phyloP scores from a whole-genome alignment of 306 rosid species.

The Astragalus membranaceus region DNA sequence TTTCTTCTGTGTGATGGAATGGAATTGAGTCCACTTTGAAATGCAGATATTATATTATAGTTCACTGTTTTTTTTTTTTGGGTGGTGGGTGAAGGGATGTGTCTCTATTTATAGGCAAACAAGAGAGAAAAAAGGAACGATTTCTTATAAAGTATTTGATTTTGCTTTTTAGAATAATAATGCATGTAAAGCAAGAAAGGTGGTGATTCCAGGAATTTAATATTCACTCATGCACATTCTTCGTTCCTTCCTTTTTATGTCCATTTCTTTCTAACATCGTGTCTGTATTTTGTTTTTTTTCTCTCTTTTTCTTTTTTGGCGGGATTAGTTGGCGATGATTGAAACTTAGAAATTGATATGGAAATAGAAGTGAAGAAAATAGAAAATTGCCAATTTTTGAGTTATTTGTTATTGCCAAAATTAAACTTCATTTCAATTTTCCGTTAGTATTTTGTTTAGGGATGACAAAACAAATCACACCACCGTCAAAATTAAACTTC shows the following conservation, averaged over 20 bases:
- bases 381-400: no score
- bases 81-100: neutral
- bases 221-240: neutral
- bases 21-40: neutral
- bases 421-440: no score
- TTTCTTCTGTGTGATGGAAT: neutral
- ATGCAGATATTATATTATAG: neutral
- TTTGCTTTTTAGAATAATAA: neutral
- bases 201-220: neutral
- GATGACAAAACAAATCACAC: no score
- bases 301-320: no score
- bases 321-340: no score
- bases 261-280: no score
- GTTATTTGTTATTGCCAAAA: no score
- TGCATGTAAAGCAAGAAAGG: neutral
- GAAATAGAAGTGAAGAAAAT: no score
- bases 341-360: no score
- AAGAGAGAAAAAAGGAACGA: neutral
- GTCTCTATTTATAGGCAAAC: slow-evolving; percentile 17
- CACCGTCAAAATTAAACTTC: no score
- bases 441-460: no score
- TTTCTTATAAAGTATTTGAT: neutral
- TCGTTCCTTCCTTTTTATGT: neutral
- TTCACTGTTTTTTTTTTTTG: neutral
- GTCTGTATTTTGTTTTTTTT: no score